phyloP scores from a whole-genome alignment of 306 rosid genomes.

The Styphnolobium japonicum region DNA sequence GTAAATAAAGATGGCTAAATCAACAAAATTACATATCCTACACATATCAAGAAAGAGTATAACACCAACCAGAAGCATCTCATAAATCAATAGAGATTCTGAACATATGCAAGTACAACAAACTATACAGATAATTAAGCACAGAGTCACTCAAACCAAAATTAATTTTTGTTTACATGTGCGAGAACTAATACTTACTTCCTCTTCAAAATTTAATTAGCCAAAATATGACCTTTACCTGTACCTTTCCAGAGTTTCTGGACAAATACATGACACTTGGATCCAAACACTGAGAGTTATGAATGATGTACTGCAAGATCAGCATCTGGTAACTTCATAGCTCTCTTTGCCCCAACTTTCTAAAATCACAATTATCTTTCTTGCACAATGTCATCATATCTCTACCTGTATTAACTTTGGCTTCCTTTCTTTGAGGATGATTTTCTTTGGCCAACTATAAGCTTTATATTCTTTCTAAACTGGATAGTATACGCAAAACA shows the following conservation, averaged over 20 bases:
- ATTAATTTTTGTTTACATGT: conserved; percentile 16
- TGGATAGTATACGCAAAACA: conserved; percentile 98
- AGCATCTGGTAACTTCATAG: conserved; percentile 91
- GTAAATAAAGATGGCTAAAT: background rate
- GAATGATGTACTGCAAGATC: conserved; percentile 84
- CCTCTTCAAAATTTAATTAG: conserved; percentile 64
- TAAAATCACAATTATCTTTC: conserved; percentile 85
- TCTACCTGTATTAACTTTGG: conserved; percentile 81
- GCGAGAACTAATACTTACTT: conserved; percentile 43
- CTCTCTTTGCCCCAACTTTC: conserved; percentile 95
- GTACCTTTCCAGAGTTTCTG: conserved; percentile 85
- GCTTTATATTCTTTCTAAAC: conserved; percentile 97
- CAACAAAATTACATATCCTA: background rate
- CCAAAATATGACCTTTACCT: conserved; percentile 86
- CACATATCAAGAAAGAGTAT: background rate
- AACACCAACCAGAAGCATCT: conserved; percentile 22
- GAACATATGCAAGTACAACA: conserved; percentile 26
- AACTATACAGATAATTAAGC: conserved; percentile 24
- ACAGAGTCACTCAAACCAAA: conserved; percentile 24
- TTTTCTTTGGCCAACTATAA: conserved; percentile 99
- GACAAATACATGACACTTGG: conserved; percentile 74
- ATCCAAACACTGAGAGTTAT: conserved; percentile 84
- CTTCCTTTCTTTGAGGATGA: conserved; percentile 91
- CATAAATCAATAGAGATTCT: conserved; percentile 25
- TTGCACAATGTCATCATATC: conserved; percentile 89